Percentiles rank a stretch among this genome's conserved stretches.
Evolutionary conservation across 768 basidiomycete species (phyloP).

Genomic region (Pleurotus platypus): DNA sequence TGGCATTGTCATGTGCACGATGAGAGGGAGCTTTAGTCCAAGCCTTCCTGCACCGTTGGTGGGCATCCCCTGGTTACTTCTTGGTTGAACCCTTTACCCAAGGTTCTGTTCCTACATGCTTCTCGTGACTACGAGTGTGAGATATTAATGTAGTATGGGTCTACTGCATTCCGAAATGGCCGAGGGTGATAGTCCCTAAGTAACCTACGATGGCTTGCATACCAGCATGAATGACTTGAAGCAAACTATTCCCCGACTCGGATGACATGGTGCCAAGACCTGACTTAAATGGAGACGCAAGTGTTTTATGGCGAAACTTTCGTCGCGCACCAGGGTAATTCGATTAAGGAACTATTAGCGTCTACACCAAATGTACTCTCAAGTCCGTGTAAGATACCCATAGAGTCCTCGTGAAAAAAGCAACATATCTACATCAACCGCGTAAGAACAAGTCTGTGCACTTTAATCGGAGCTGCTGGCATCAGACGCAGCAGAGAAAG

Average conservation of each 20-base stretch:
- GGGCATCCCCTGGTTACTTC: not conserved
- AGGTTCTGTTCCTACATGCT: not conserved
- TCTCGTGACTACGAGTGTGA: too few species aligned
- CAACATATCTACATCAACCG: not conserved
- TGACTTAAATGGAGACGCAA: not conserved
- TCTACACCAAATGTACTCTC: slow-evolving; percentile 7
- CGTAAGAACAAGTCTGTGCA: not conserved
- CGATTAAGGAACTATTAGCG: slow-evolving; percentile 8
- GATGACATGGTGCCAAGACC: not conserved
- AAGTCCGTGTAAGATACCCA: slow-evolving; percentile 8
- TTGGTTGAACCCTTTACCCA: not conserved
- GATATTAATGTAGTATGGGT: too few species aligned
- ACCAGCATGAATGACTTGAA: too few species aligned
- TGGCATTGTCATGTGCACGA: too few species aligned
- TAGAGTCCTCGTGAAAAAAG: not conserved
- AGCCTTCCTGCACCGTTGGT: too few species aligned
- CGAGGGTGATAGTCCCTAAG: too few species aligned
- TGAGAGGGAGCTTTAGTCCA: too few species aligned
- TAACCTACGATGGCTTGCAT: too few species aligned
- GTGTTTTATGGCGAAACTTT: slow-evolving; percentile 1
- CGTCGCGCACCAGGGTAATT: slow-evolving; percentile 6
- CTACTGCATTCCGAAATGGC: too few species aligned
- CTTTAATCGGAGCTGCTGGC: slow-evolving; percentile 14
- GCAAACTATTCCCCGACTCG: not conserved
- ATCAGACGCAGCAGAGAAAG: slow-evolving; percentile 26